These are phyloP conservation scores for Alternaria longipes DNA, from an alignment of 2,329 filamentous ascomycete genomes.

Conservation along the genomic window DNA sequence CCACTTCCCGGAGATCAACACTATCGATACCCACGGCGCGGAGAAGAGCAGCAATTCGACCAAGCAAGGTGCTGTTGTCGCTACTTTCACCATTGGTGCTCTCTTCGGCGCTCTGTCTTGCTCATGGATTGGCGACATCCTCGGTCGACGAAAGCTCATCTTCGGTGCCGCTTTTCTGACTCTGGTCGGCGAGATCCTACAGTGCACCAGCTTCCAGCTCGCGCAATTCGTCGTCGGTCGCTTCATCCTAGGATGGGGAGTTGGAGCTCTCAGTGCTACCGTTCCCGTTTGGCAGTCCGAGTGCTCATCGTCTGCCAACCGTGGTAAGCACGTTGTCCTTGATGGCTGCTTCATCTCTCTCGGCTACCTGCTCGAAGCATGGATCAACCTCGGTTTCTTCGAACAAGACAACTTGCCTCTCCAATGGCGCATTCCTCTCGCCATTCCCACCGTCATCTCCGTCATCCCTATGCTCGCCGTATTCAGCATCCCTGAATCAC, in stretches of 20 bases:
- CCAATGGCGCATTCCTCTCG: constrained; percentile 74
- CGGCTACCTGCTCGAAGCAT: constrained; percentile 58
- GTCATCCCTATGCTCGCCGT: constrained; percentile 65
- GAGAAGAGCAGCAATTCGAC: constrained; percentile 57
- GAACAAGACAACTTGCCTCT: constrained; percentile 66
- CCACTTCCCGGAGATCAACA: constrained; percentile 62
- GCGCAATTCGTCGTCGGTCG: constrained; percentile 59
- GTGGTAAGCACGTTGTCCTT: constrained; percentile 53
- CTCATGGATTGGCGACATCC: constrained; percentile 56
- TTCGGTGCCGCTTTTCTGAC: constrained; percentile 53
- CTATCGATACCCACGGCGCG: constrained; percentile 54
- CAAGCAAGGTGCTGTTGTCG: constrained; percentile 57
- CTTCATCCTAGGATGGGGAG: constrained; percentile 56
- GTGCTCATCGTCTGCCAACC: constrained; percentile 51
- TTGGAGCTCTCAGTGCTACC: constrained; percentile 56
- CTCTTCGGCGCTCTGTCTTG: constrained; percentile 59
- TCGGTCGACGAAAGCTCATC: constrained; percentile 58
- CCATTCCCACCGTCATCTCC: constrained; percentile 67
- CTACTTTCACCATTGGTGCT: constrained; percentile 58
- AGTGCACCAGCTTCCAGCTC: constrained; percentile 57
- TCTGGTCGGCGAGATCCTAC: constrained; percentile 56
- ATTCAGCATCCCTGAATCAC: constrained; percentile 76
- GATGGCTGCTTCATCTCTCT: constrained; percentile 59
- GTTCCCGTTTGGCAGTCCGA: constrained; percentile 60
- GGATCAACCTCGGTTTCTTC: constrained; percentile 65